A percentile compares a stretch with the other conserved stretches of the same genome.
Conservation (phyloP, 2,329 filamentous ascomycete genomes). For the Sarocladium brachiariae region DNA sequence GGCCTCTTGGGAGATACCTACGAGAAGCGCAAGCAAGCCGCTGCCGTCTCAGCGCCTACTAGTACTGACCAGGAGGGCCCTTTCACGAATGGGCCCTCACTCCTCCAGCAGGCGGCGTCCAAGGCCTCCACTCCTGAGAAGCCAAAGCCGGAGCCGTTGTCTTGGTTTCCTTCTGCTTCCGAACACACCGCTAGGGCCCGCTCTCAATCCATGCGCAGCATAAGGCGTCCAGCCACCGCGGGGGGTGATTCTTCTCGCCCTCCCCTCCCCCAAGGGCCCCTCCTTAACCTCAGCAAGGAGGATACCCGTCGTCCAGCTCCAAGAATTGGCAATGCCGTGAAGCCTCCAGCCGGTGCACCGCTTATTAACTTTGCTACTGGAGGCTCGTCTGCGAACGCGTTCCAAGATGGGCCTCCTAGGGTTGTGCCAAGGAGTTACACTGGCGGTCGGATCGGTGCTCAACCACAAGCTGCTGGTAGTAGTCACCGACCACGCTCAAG, state of each 20-base stretch:
- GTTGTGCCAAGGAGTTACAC: slow-evolving; percentile 3
- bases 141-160: slow-evolving; percentile 22
- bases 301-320: slow-evolving; percentile 46
- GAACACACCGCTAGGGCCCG: slow-evolving; percentile 31
- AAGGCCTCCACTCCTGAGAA: slow-evolving; percentile 16
- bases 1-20: slow-evolving; percentile 47
- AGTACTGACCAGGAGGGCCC: slow-evolving; percentile 28
- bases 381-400: slow-evolving; percentile 13
- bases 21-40: slow-evolving; percentile 36
- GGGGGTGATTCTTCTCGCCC: slow-evolving; percentile 15
- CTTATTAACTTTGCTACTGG: slow-evolving; percentile 40
- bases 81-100: slow-evolving; percentile 51
- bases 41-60: neutral
- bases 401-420: neutral
- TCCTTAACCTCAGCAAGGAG: slow-evolving; percentile 55
- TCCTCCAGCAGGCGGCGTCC: slow-evolving; percentile 39
- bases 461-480: neutral
- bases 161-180: slow-evolving; percentile 31
- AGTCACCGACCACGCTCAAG: neutral
- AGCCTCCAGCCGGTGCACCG: slow-evolving; percentile 30
- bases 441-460: neutral
- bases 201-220: slow-evolving; percentile 18
- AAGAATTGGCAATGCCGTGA: slow-evolving; percentile 43
- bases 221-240: slow-evolving; percentile 19
- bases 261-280: slow-evolving; percentile 42